Conservation (phyloP, 768 basidiomycete species). For the Mycena filopes region DNA sequence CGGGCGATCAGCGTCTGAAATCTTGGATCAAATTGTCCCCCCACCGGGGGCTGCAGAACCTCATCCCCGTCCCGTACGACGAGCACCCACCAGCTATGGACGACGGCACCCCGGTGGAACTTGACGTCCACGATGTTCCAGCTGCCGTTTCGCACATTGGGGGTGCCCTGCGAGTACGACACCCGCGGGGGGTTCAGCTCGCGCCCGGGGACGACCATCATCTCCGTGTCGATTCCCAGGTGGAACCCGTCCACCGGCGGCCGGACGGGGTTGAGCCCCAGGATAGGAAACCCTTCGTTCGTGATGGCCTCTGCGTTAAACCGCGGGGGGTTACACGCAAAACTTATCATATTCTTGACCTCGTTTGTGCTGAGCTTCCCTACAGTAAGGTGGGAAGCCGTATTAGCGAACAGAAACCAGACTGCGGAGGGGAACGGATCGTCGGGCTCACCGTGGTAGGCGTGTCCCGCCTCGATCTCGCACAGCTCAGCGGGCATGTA, state of each 20-base stretch:
- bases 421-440: too few species aligned
- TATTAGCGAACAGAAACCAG: too few species aligned
- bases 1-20: slow-evolving; percentile 58
- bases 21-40: slow-evolving; percentile 53
- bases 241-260: slow-evolving; percentile 65
- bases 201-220: slow-evolving; percentile 74
- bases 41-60: too few species aligned
- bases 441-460: too few species aligned
- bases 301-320: slow-evolving; percentile 69
- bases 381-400: too few species aligned
- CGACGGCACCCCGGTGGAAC: slow-evolving; percentile 65
- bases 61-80: slow-evolving; percentile 63
- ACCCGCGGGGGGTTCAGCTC: slow-evolving; percentile 70
- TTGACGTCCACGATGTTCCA: slow-evolving; percentile 84
- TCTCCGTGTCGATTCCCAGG: slow-evolving; percentile 62
- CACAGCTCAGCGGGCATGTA: slow-evolving; percentile 79
- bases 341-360: slow-evolving; percentile 83
- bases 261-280: slow-evolving; percentile 58
- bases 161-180: slow-evolving; percentile 60
- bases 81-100: slow-evolving; percentile 74
- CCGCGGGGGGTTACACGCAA: slow-evolving; percentile 71
- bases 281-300: slow-evolving; percentile 62
- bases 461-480: slow-evolving; percentile 66
- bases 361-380: slow-evolving; percentile 69
- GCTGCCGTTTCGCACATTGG: slow-evolving; percentile 64